These are phyloP conservation scores for Paecilomyces dactylethromorphus DNA, from an alignment of 2,329 filamentous ascomycete genomes.

Conservation along the genomic window DNA sequence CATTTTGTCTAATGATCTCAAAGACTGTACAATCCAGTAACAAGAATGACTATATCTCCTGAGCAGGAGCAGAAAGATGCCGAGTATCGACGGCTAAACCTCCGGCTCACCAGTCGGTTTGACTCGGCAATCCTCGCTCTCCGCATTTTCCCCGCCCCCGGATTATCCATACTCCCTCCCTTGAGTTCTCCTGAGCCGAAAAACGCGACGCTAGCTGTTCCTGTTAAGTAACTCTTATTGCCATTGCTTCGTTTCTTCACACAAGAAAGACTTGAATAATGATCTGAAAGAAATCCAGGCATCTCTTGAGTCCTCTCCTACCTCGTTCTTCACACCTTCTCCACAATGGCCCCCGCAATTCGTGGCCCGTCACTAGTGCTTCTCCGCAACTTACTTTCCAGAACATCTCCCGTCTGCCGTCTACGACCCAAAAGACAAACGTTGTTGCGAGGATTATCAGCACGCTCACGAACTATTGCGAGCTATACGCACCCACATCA, in stretches of 20 bases:
- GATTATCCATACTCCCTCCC: too few relatives aligned
- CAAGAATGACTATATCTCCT: not conserved
- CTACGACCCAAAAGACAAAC: conserved; percentile 10
- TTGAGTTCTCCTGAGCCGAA: too few relatives aligned
- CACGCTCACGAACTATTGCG: conserved; percentile 47
- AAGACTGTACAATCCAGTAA: not conserved
- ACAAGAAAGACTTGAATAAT: not conserved
- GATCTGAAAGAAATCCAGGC: not conserved
- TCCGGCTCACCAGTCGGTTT: conserved; percentile 28
- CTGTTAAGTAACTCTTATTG: not conserved
- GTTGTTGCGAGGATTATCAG: conserved; percentile 5
- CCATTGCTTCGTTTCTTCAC: not conserved
- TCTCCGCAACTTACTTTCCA: conserved; percentile 30
- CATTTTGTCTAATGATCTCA: conserved; percentile 17
- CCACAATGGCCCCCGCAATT: conserved; percentile 16
- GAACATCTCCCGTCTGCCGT: conserved; percentile 15
- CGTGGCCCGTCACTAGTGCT: conserved; percentile 30
- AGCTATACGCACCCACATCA: conserved; percentile 77
- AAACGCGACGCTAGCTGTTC: not conserved
- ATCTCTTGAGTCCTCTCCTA: not conserved
- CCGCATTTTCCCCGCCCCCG: conserved; percentile 2
- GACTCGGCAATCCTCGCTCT: conserved; percentile 40
- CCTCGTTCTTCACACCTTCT: not conserved
- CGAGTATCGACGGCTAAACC: conserved; percentile 8
- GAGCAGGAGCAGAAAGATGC: not conserved